Evolutionary conservation across 1,284 basidiomycete species (phyloP).

Genomic region (Leucoagaricus sp.): DNA sequence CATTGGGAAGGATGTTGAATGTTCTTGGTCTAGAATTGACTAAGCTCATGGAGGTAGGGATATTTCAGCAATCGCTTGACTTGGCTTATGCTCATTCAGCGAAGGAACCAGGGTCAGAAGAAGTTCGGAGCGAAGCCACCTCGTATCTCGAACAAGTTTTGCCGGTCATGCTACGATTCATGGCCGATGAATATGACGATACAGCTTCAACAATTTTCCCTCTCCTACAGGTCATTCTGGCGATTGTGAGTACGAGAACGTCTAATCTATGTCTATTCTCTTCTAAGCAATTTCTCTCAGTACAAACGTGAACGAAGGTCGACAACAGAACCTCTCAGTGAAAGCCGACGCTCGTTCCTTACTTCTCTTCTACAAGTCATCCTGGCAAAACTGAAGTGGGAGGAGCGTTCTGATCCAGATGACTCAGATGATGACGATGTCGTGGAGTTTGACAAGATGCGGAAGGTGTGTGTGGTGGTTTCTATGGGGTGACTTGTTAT

Average conservation of each 20-base stretch:
- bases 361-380: constrained; percentile 79
- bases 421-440: constrained; percentile 91
- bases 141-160: constrained; percentile 70
- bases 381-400: constrained; percentile 93
- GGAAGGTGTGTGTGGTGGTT: constrained; percentile 59
- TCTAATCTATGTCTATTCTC: background rate
- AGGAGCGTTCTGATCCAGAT: constrained; percentile 76
- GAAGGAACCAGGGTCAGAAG: constrained; percentile 64
- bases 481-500: background rate
- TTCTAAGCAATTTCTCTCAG: constrained; percentile 36
- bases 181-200: constrained; percentile 89
- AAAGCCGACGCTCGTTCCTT: constrained; percentile 80
- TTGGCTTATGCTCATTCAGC: constrained; percentile 13
- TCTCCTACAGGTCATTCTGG: constrained; percentile 74
- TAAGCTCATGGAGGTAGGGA: constrained; percentile 80
- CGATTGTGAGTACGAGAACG: constrained; percentile 71
- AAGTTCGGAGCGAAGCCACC: constrained; percentile 70
- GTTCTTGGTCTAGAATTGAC: constrained; percentile 83
- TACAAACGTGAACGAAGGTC: constrained; percentile 80
- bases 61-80: constrained; percentile 9
- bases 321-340: constrained; percentile 66
- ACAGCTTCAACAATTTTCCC: constrained; percentile 85
- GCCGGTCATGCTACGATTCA: constrained; percentile 85
- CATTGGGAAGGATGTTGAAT: constrained; percentile 85
- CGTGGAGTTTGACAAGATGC: constrained; percentile 82